Percentiles rank a stretch among this genome's conserved stretches.
These are phyloP conservation scores for Acacia melanoxylon DNA, from an alignment of 306 rosid genomes.

Conservation along the genomic window DNA sequence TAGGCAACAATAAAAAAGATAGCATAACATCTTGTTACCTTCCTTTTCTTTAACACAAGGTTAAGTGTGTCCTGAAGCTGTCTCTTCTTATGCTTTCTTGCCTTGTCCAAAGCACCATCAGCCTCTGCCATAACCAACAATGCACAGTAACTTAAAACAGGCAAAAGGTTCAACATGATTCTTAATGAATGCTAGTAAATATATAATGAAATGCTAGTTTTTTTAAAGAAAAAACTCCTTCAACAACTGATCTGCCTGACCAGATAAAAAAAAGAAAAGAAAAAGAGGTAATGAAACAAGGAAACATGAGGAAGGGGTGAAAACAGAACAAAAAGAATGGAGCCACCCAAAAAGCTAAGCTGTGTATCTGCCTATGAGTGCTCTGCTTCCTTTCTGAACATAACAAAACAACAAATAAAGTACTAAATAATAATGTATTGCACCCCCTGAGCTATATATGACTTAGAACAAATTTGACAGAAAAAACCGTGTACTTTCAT, in stretches of 20 bases:
- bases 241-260: background rate
- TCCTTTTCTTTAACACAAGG: slow-evolving; percentile 89
- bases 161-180: background rate
- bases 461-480: background rate
- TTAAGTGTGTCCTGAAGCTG: slow-evolving; percentile 93
- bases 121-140: slow-evolving; percentile 71
- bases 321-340: slow-evolving; percentile 2
- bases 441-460: background rate
- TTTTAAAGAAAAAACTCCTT: background rate
- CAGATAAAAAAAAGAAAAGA: background rate
- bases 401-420: slow-evolving; percentile 5
- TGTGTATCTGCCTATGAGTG: background rate
- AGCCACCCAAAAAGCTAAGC: background rate
- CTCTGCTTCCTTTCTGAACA: background rate
- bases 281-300: background rate
- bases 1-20: slow-evolving; percentile 15
- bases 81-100: slow-evolving; percentile 98
- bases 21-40: slow-evolving; percentile 49
- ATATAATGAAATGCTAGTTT: background rate
- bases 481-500: background rate
- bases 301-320: background rate
- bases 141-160: slow-evolving; percentile 24
- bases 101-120: slow-evolving; percentile 98
- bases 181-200: slow-evolving; percentile 14
- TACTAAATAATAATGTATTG: background rate